These are phyloP conservation scores for Echites panduratus DNA, from an alignment of 257 asterid species.

Conservation along the genomic window DNA sequence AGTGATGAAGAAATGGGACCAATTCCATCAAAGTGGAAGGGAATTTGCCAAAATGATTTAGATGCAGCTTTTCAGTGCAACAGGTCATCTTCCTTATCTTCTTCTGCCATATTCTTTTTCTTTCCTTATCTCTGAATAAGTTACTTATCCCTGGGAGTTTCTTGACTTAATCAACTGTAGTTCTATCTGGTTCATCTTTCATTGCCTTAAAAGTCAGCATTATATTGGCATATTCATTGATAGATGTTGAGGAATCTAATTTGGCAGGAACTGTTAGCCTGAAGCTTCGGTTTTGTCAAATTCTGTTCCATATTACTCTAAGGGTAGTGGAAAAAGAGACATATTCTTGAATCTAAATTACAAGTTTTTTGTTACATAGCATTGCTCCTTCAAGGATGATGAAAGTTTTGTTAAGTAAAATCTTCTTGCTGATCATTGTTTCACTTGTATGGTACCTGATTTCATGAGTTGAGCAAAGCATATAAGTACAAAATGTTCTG, in stretches of 20 bases:
- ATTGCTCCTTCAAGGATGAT: not conserved
- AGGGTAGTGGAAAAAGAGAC: not conserved
- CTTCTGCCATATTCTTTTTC: not conserved
- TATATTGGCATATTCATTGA: not conserved
- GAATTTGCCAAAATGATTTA: conserved; percentile 59
- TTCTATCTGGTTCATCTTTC: no score
- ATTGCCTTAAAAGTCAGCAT: no score
- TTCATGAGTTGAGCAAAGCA: not conserved
- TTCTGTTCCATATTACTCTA: not conserved
- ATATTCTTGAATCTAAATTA: not conserved
- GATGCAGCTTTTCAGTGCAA: conserved; percentile 73
- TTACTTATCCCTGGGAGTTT: not conserved
- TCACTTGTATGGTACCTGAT: not conserved
- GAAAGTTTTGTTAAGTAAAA: not conserved
- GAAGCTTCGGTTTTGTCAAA: not conserved
- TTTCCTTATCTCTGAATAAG: not conserved
- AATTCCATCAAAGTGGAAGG: conserved; percentile 80
- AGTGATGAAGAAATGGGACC: conserved; percentile 66
- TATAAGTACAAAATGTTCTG: not conserved
- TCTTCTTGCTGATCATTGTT: not conserved
- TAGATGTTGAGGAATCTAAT: not conserved
- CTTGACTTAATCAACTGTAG: not conserved
- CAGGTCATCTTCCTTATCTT: conserved; percentile 34
- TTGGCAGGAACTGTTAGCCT: no score
- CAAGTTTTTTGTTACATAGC: not conserved